phyloP scores from a whole-genome alignment of 2,329 filamentous ascomycete species.

The Spiromastix sp. region DNA sequence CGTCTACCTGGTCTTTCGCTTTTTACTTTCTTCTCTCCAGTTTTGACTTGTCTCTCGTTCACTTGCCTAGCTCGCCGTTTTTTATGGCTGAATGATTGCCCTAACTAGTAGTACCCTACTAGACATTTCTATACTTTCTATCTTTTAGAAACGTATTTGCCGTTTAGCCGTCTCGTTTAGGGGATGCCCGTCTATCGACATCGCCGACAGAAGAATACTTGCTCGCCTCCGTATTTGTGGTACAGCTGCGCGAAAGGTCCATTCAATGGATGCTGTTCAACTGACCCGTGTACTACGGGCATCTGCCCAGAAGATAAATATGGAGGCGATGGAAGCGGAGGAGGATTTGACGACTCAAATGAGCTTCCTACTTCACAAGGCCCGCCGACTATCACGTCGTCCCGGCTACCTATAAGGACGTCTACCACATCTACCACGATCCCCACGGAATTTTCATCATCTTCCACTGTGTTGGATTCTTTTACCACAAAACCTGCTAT shows the following conservation, averaged over 20 bases:
- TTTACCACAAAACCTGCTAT: neutral
- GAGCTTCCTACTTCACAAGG: neutral
- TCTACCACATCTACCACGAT: neutral
- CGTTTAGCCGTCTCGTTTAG: neutral
- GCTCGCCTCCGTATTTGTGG: conserved; percentile 1
- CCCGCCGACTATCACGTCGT: neutral
- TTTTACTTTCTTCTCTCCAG: neutral
- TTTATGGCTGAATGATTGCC: neutral
- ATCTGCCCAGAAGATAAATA: conserved; percentile 3
- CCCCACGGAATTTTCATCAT: neutral
- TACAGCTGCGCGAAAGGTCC: conserved; percentile 9
- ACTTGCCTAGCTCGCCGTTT: neutral
- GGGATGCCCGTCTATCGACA: neutral
- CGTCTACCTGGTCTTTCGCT: too few species aligned
- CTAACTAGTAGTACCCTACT: neutral
- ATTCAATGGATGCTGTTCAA: conserved; percentile 9
- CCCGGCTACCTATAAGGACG: neutral
- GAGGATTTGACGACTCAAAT: neutral
- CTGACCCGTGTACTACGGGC: conserved; percentile 9
- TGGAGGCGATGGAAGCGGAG: neutral
- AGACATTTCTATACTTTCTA: neutral
- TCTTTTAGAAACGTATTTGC: neutral
- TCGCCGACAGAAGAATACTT: neutral
- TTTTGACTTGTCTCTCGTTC: neutral
- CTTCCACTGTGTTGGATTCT: neutral